Evolutionary conservation across 495 filamentous ascomycete genomes (phyloP), one percentile per base, ranked within the genome.

Genomic region (Amniculicola lignicola): DNA sequence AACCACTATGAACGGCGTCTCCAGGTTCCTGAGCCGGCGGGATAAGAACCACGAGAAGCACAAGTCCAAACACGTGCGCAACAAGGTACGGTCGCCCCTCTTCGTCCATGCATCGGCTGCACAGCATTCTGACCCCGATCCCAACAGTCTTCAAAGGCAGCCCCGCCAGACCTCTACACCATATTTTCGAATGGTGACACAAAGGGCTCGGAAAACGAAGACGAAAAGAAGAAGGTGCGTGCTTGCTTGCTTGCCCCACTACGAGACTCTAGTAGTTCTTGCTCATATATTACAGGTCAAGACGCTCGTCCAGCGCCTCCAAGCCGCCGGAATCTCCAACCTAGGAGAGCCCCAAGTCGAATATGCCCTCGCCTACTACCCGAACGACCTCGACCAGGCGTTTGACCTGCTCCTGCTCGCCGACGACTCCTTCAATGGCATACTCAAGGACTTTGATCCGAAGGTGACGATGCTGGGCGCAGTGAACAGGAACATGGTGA

Each of bases 401-500:
- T 78, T 88, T 54, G 82, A 89, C 55, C 67, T 96, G 43, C 73
- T 98, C 27, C 61, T 85, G 21, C 68, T 95, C 19, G 77, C 90
- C 28, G 82, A 91, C 59, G 82, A 87, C 58, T 86, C 91, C 0
- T 83, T 89, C 31, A 82, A 89, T 21, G 92, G 92, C 1, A 82
- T 90, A 29, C 81, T 98, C 58, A 75, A 80, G 54, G 80, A 77
- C 4, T 91, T 89, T 67, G 78, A 87, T 19, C 77, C 86, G 2
- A 74, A 77, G 33, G 75, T 84, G 1, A 83, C 80, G 56, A 81
- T 96, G 69, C 73, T 90, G 1, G 93, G 93, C 1, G 93, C 93
- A 3, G 86, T 89, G 58, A 98, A 98, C 66, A 76, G 92, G 38
- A 77, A 84, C 15, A 82, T 79, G 16, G 89, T 93, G 18, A 96